A percentile compares a stretch with the other conserved stretches of the same genome.
These are phyloP conservation scores for Circinella minor DNA, from an alignment of 371 early-diverging fungal genomes.

Conservation along the genomic window DNA sequence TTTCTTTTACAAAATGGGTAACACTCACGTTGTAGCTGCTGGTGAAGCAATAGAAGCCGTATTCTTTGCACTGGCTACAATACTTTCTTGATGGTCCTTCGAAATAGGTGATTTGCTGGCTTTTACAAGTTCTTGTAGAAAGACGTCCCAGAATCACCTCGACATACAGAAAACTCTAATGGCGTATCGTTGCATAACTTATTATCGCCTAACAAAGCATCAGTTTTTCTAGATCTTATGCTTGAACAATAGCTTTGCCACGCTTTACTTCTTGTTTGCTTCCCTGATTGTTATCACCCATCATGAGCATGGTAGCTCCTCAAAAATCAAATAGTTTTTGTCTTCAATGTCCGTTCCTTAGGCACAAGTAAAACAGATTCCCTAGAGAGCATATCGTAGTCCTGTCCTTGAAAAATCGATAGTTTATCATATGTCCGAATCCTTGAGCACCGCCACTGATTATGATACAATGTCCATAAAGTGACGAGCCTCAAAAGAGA, in stretches of 20 bases:
- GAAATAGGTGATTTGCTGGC: conserved; percentile 84
- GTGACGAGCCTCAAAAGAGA: conserved; percentile 85
- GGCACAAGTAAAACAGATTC: conserved; percentile 87
- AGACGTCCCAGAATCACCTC: conserved; percentile 89
- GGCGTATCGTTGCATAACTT: neutral
- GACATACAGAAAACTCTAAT: conserved; percentile 17
- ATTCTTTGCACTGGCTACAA: conserved; percentile 14
- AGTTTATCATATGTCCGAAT: conserved; percentile 65
- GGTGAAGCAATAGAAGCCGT: neutral
- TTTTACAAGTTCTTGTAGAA: conserved; percentile 89
- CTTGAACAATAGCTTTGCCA: conserved; percentile 45
- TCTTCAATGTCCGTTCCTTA: conserved; percentile 77
- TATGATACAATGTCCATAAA: conserved; percentile 84
- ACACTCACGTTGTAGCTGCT: neutral
- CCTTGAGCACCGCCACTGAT: conserved; percentile 73
- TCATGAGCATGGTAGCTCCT: conserved; percentile 66
- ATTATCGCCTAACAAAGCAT: conserved; percentile 2
- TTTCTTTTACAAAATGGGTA: conserved; percentile 7
- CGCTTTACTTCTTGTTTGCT: conserved; percentile 36
- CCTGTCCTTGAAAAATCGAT: conserved; percentile 65
- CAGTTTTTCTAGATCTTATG: conserved; percentile 40
- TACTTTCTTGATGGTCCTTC: conserved; percentile 62
- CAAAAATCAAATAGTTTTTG: conserved; percentile 92
- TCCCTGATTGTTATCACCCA: conserved; percentile 26
- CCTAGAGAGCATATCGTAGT: conserved; percentile 73